Conservation (phyloP, 371 early-diverging fungal genomes). For the Circinella minor region DNA sequence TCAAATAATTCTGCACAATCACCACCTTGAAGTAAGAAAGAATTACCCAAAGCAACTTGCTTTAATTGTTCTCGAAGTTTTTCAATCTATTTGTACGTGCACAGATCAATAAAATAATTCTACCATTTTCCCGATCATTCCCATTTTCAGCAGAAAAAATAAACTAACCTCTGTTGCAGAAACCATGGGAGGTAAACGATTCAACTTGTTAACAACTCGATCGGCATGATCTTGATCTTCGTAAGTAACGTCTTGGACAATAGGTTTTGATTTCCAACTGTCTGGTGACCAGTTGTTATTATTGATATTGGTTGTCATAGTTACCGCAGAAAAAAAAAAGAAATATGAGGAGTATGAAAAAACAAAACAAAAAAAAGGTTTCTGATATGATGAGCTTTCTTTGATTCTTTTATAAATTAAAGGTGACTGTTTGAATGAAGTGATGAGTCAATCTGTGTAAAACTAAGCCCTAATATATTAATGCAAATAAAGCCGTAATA, state of each 20-base stretch:
- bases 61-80: constrained; percentile 83
- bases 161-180: constrained; percentile 79
- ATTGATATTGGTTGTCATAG: constrained; percentile 7
- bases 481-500: too few relatives aligned
- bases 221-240: constrained; percentile 74
- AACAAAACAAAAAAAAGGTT: not conserved
- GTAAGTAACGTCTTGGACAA: constrained; percentile 91
- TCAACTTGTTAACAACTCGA: constrained; percentile 76
- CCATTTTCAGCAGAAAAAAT: too few relatives aligned
- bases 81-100: constrained; percentile 61
- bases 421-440: too few relatives aligned
- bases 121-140: not conserved
- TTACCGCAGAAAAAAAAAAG: not conserved
- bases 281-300: constrained; percentile 71
- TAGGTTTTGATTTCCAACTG: constrained; percentile 85
- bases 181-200: constrained; percentile 90
- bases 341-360: not conserved
- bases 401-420: too few relatives aligned
- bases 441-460: too few relatives aligned
- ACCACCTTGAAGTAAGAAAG: constrained; percentile 96
- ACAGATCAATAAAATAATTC: not conserved
- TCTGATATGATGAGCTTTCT: too few relatives aligned
- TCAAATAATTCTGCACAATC: constrained; percentile 98
- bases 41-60: constrained; percentile 89
- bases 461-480: too few relatives aligned